Conservation (phyloP, 2,329 filamentous ascomycete species). For the Aspergillus fijiensis region DNA sequence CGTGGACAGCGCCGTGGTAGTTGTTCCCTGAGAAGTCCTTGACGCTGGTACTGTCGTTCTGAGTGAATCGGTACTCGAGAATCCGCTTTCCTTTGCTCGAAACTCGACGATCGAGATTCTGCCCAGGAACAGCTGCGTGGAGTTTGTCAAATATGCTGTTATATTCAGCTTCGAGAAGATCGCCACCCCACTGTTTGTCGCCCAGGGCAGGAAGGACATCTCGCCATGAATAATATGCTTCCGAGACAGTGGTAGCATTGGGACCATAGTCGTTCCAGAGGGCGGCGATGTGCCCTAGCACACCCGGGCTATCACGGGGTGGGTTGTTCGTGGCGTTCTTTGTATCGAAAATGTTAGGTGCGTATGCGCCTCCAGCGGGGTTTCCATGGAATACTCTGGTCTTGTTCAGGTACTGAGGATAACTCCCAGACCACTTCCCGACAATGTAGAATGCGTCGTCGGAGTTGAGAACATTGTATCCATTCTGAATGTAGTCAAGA, state of each 20-base stretch:
- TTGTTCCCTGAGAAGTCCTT: neutral
- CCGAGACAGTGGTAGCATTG: constrained; percentile 49
- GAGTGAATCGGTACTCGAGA: neutral
- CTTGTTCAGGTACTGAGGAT: constrained; percentile 46
- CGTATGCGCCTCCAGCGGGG: constrained; percentile 44
- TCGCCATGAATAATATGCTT: constrained; percentile 52
- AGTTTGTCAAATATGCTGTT: constrained; percentile 40
- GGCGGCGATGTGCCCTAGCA: constrained; percentile 50
- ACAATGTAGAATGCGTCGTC: constrained; percentile 54
- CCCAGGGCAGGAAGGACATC: constrained; percentile 48
- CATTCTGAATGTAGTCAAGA: constrained; percentile 50
- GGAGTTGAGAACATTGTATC: constrained; percentile 53
- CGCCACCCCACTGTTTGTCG: constrained; percentile 57
- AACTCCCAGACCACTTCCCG: constrained; percentile 48
- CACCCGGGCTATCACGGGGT: constrained; percentile 35
- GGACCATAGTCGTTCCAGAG: constrained; percentile 55
- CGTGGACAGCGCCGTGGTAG: neutral
- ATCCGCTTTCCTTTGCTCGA: neutral
- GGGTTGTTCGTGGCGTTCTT: constrained; percentile 51
- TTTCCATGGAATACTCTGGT: constrained; percentile 44
- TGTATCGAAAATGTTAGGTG: constrained; percentile 52
- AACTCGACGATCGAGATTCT: constrained; percentile 37
- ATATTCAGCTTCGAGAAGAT: constrained; percentile 45
- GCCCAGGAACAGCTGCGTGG: constrained; percentile 44
- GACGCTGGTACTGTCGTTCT: neutral